Conservation (phyloP, 2,329 filamentous ascomycete species). For the Aspergillus spinulosporus region DNA sequence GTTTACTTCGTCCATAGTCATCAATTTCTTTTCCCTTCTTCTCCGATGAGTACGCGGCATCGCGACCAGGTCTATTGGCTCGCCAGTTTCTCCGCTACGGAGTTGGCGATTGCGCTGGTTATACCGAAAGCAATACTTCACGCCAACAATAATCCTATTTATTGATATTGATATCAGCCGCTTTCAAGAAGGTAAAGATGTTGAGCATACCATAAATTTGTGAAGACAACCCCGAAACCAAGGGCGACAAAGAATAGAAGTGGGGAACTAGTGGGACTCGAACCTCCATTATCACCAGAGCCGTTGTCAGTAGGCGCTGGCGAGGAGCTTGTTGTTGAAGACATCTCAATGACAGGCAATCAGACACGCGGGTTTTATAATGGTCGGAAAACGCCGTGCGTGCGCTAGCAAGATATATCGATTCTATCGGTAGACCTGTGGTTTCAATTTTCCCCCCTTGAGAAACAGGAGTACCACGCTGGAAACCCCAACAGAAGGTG, state of each 20-base stretch:
- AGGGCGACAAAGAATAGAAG: slow-evolving; percentile 94
- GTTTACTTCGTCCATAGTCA: slow-evolving; percentile 99
- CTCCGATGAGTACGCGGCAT: slow-evolving; percentile 84
- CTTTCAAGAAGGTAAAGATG: neutral
- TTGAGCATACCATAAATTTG: slow-evolving; percentile 86
- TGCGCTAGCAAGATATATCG: neutral
- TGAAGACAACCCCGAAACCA: slow-evolving; percentile 97
- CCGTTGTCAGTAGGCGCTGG: slow-evolving; percentile 29
- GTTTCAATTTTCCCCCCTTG: neutral
- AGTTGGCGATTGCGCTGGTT: slow-evolving; percentile 87
- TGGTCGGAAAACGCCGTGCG: neutral
- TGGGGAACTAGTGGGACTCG: slow-evolving; percentile 66
- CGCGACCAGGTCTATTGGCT: slow-evolving; percentile 81
- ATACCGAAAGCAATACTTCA: slow-evolving; percentile 99
- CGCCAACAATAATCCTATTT: slow-evolving; percentile 96
- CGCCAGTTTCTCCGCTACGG: slow-evolving; percentile 74
- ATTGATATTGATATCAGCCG: neutral
- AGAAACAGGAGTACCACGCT: neutral
- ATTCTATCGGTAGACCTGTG: neutral
- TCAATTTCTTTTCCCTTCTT: slow-evolving; percentile 93
- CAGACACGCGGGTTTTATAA: neutral
- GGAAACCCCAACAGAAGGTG: neutral
- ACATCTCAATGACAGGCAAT: slow-evolving; percentile 25
- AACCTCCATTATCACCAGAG: slow-evolving; percentile 37
- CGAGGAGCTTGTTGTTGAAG: slow-evolving; percentile 29